Percentiles rank a stretch among this genome's conserved stretches.
Evolutionary conservation across 257 asterid species (phyloP).

Genomic region (Penstemon barbatus): DNA sequence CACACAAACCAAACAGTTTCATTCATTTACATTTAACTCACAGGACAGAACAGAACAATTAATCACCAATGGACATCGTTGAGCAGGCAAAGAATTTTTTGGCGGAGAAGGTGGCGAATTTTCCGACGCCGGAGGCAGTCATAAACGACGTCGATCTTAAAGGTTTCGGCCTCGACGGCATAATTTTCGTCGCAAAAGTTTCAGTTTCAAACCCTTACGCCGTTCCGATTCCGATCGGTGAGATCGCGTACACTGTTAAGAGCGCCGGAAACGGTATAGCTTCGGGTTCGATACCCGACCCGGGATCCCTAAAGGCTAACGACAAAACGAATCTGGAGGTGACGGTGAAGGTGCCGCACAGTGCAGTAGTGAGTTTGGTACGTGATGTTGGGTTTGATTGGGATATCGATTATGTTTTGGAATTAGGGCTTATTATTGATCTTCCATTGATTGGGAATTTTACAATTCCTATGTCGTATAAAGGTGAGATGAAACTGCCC

Average conservation of each 20-base stretch:
- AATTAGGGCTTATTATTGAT: slow-evolving; percentile 56
- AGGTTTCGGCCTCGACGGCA: slow-evolving; percentile 48
- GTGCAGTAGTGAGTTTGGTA: slow-evolving; percentile 53
- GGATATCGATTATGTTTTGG: slow-evolving; percentile 71
- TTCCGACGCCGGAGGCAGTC: slow-evolving; percentile 68
- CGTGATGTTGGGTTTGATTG: slow-evolving; percentile 73
- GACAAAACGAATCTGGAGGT: slow-evolving; percentile 61
- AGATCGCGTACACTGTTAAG: slow-evolving; percentile 59
- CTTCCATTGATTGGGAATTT: slow-evolving; percentile 64
- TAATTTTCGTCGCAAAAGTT: slow-evolving; percentile 58
- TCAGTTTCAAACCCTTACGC: slow-evolving; percentile 67
- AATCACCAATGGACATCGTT: slow-evolving; percentile 36
- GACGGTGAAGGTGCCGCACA: slow-evolving; percentile 68
- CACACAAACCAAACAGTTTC: no score
- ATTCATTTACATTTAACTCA: no score
- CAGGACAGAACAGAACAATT: no score
- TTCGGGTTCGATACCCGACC: slow-evolving; percentile 67
- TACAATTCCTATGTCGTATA: slow-evolving; percentile 62
- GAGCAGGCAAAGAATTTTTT: slow-evolving; percentile 60
- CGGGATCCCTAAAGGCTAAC: slow-evolving; percentile 63
- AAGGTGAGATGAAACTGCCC: slow-evolving; percentile 81
- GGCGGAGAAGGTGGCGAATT: slow-evolving; percentile 41
- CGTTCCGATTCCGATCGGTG: slow-evolving; percentile 67
- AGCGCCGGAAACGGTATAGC: slow-evolving; percentile 48
- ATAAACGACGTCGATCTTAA: slow-evolving; percentile 65